phyloP scores from a whole-genome alignment of 2,329 filamentous ascomycete species.

The Zasmidium citrigriseum region DNA sequence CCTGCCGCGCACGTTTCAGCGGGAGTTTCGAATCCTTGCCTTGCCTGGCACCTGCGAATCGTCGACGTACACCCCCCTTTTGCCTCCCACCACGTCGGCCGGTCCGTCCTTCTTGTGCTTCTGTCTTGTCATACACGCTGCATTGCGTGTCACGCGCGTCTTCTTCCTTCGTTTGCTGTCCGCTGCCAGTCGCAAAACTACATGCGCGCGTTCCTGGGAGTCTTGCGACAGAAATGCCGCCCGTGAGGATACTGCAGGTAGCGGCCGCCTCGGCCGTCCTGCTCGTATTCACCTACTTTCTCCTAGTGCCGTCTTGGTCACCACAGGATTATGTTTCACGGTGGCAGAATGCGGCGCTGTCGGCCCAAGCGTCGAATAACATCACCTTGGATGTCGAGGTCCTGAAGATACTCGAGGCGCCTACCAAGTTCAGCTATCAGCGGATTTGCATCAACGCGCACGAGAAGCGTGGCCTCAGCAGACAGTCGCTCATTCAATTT shows the following conservation, averaged over 20 bases:
- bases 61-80: background rate
- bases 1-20: background rate
- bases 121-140: background rate
- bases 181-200: background rate
- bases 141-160: background rate
- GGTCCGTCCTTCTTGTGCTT: background rate
- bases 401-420: constrained; percentile 19
- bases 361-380: constrained; percentile 12
- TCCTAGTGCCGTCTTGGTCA: constrained; percentile 13
- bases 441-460: constrained; percentile 21
- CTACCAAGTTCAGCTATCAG: constrained; percentile 19
- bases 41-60: background rate
- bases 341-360: constrained; percentile 15
- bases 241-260: constrained; percentile 11
- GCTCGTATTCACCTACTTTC: constrained; percentile 19
- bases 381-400: constrained; percentile 22
- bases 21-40: background rate
- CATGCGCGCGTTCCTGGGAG: background rate
- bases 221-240: constrained; percentile 9
- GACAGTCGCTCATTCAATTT: constrained; percentile 19
- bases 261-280: constrained; percentile 16
- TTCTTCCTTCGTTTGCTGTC: background rate
- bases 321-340: constrained; percentile 2
- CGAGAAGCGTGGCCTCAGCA: constrained; percentile 14
- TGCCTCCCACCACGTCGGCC: background rate